A percentile compares a stretch with the other conserved stretches of the same genome.
phyloP scores from a whole-genome alignment of 305 asterid species.

The Fraxinus floribunda region DNA sequence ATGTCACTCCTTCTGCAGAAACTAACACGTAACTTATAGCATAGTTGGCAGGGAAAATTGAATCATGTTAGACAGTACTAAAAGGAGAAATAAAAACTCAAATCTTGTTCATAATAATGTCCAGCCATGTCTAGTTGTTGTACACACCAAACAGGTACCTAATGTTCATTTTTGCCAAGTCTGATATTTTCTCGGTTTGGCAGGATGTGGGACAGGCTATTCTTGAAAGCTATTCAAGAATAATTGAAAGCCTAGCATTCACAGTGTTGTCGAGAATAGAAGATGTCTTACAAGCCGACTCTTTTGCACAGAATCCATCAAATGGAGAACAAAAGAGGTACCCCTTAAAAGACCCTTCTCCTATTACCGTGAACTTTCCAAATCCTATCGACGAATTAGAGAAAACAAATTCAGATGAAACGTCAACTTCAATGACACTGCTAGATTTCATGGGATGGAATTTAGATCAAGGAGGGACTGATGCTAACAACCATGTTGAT shows the following conservation, averaged over 20 bases:
- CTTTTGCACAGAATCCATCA: slow-evolving; percentile 44
- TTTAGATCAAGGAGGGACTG: slow-evolving; percentile 41
- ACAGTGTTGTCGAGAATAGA: slow-evolving; percentile 64
- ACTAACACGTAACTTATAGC: background rate
- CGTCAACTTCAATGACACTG: slow-evolving; percentile 54
- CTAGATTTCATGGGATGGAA: slow-evolving; percentile 72
- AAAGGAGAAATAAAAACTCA: background rate
- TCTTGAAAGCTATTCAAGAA: slow-evolving; percentile 70
- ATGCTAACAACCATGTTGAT: slow-evolving; percentile 33
- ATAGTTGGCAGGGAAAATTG: background rate
- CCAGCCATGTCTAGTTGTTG: too few relatives aligned
- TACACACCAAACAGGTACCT: background rate
- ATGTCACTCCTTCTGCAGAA: background rate
- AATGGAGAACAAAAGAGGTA: slow-evolving; percentile 32
- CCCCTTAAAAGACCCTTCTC: slow-evolving; percentile 27
- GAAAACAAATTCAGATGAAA: slow-evolving; percentile 25
- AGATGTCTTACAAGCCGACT: slow-evolving; percentile 56
- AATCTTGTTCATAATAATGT: background rate
- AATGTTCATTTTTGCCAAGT: background rate
- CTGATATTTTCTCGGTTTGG: background rate
- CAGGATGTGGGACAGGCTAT: slow-evolving; percentile 70
- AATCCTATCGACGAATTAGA: slow-evolving; percentile 40
- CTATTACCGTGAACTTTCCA: slow-evolving; percentile 20
- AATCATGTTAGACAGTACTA: background rate
- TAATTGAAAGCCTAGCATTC: slow-evolving; percentile 58